Base-by-base conservation (phyloP, 2,329 filamentous ascomycete species). In the Neoscytalidium dimidiatum region DNA sequence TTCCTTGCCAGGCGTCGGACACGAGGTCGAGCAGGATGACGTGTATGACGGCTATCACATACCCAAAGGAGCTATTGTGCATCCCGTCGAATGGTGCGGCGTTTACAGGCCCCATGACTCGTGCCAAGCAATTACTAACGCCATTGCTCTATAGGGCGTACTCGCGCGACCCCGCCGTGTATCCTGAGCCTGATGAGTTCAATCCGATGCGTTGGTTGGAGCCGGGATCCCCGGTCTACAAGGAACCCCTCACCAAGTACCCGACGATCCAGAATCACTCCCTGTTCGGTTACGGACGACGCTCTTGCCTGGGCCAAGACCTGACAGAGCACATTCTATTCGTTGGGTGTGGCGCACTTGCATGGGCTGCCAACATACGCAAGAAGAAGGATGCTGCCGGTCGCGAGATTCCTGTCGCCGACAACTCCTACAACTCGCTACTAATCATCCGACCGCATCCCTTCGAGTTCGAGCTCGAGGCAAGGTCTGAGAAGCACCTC, bases 151-250 rank as follows among this genome's bases (percentile, higher is more conserved):
- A 26, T 29, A 52, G 48, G 48, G 48, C 48, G 6, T 29, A 29
- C 26, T 29, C 48, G 3, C 48, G 48, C 48, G 48, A 52, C 13
- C n/a, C 48, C 21, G 4, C 21, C 3, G 66, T 74, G 1, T 78
- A 73, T 44, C 68, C 73, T 1, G 67, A 69, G 1, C 77, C 76
- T 0, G 66, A 70, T 1, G 58, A 62, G 0, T 79, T 79, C 68
- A 38, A 58, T 33, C 38, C 53, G 13, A 84, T 86, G 66, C 82
- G 86, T 35, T 89, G 83, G 76, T 80, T 89, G 7, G 46, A 66
- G 23, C 66, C 67, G 14, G 29, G 35, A 6, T 69, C 60, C 6
- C 67, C 68, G 1, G 67, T 67, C 7, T 69, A 68, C 56, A 43
- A 48, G 31, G 64, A 66, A 23, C 68, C 68, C 1, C 19, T 70